Evolutionary conservation across 495 filamentous ascomycete species (phyloP), one percentile per base, ranked within the genome.

Genomic region (Aspergillus saccharolyticus): DNA sequence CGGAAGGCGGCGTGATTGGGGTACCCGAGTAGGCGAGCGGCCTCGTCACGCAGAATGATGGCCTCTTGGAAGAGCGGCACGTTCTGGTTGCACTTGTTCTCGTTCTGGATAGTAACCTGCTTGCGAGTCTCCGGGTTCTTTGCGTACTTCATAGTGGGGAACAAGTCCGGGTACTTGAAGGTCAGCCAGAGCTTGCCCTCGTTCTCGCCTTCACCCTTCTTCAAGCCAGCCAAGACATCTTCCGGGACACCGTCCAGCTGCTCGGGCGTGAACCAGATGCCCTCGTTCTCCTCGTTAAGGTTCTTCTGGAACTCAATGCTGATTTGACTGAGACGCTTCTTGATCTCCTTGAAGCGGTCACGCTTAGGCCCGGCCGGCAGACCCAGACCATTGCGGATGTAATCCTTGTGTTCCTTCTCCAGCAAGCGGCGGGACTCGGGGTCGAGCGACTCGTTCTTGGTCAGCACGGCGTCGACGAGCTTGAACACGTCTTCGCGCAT

Each of bases 1-100:
- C 83, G 80, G 79, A 96, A 92, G 19, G 90, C 83, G 28, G 94
- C 94, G 73, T 97, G 93, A 65, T 96, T 89, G 18, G 87, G 88
- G 71, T 96, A 98, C 6, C 91, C 92, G 21, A 98, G 77, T 42
- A 98, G 75, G 51, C 95, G 85, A 33, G 95, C 94, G 20, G 87
- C 90, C 73, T 98, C 95, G 63, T 98, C 94, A 17, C 95, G 88
- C 55, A 97, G 80, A 16, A 93, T 70, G 47, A 98, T 82, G 1
- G 91, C 83, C 70, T 97, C 94, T 55, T 80, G 83, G 80, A 98
- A 97, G 17, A 98, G 76, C 0, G 86, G 82, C 6, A 86, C 82
- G 64, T 98, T 98, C 66, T 89, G 74, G 66, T 93, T 92, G 73
- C 85, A 89, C 83, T 90, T 89, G 74, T 91, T 91, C 73, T 87